phyloP scores from a whole-genome alignment of 495 filamentous ascomycete species.

The Tuber calosporum region DNA sequence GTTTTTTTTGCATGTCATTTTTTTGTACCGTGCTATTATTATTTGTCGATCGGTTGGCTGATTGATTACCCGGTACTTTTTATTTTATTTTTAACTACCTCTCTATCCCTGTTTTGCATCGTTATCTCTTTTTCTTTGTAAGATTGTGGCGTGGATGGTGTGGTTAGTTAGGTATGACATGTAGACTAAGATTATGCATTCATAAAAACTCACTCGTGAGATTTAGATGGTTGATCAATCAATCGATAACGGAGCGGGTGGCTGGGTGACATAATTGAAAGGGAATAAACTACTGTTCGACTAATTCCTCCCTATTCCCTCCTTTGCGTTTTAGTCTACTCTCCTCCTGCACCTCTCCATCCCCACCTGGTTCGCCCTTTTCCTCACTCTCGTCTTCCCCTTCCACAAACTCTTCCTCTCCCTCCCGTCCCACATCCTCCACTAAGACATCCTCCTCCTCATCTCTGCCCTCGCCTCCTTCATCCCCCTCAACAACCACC shows the following conservation, averaged over 20 bases:
- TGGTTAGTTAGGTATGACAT: neutral
- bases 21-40: neutral
- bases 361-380: neutral
- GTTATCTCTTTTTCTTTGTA: neutral
- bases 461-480: neutral
- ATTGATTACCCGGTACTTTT: neutral
- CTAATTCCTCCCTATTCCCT: neutral
- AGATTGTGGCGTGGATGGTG: neutral
- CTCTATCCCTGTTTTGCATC: neutral
- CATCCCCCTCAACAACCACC: neutral
- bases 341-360: neutral
- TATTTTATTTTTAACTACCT: slow-evolving; percentile 1
- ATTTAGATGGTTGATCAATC: neutral
- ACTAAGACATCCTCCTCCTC: neutral
- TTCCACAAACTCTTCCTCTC: neutral
- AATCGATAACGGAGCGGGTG: neutral
- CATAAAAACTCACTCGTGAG: neutral
- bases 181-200: neutral
- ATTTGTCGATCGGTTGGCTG: neutral
- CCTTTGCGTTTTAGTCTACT: neutral
- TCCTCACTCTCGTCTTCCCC: neutral
- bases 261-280: neutral
- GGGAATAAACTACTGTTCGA: neutral
- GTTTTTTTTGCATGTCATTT: slow-evolving; percentile 5
- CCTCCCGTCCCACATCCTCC: neutral